These are phyloP conservation scores for Starmerella floricola DNA, from an alignment of 805 yeast species.

Conservation along the genomic window DNA sequence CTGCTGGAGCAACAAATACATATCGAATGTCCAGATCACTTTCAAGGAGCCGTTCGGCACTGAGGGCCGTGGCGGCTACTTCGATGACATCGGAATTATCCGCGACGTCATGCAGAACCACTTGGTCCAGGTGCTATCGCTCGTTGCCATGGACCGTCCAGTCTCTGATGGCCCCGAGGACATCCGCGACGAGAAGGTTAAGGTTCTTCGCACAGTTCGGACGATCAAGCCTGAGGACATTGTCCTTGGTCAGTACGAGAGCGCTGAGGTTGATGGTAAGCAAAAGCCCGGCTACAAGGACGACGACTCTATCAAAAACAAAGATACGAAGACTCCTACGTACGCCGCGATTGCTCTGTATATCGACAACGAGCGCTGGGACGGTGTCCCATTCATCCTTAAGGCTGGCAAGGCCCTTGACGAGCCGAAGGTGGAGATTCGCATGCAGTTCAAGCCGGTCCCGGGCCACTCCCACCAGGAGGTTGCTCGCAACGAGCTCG, in stretches of 20 bases:
- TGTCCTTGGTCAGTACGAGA: constrained; percentile 76
- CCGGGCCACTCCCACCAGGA: constrained; percentile 42
- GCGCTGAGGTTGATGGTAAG: constrained; percentile 62
- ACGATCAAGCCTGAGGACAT: constrained; percentile 54
- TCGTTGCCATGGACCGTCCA: constrained; percentile 93
- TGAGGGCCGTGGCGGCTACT: constrained; percentile 98
- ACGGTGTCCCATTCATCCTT: constrained; percentile 89
- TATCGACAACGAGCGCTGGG: constrained; percentile 92
- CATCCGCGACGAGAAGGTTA: constrained; percentile 91
- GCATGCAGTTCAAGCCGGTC: constrained; percentile 82
- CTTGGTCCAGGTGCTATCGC: constrained; percentile 78
- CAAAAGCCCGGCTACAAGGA: constrained; percentile 78
- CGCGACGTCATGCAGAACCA: constrained; percentile 99
- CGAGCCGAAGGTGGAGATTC: constrained; percentile 86
- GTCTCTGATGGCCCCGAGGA: constrained; percentile 83
- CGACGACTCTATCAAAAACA: constrained; percentile 69
- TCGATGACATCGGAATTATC: constrained; percentile 86
- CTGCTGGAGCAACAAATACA: constrained; percentile 75
- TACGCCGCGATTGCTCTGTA: constrained; percentile 73
- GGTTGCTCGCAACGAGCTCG: constrained; percentile 84
- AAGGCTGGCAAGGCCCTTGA: constrained; percentile 98
- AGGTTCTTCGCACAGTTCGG: constrained; percentile 70
- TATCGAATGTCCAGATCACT: constrained; percentile 71
- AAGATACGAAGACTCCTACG: constrained; percentile 77
- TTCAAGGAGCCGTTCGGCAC: constrained; percentile 99